Base-by-base conservation (phyloP, 83 land plant genomes). In the Thuja plicata region DNA sequence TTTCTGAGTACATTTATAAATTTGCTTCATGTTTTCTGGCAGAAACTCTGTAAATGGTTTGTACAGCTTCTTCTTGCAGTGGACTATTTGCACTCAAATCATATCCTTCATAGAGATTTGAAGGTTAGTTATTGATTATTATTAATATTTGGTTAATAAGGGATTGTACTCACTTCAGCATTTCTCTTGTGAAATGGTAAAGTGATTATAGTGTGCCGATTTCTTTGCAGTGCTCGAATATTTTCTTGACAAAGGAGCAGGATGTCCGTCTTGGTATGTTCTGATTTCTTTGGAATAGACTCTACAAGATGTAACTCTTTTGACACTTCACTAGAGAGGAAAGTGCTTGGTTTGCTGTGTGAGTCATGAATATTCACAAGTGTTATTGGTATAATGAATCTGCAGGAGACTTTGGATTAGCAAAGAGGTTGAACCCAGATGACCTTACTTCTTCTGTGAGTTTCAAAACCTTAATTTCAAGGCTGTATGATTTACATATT, bases 381-480 rank as follows among this genome's bases (percentile, higher is more conserved):
- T 66, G 38, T 41, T 27, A 70, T 62, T 62, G 16, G 34, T 66
- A 45, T 86, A 62, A 86, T n/a, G 77, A 50, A 35, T 79, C 43
- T 94, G 90, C 94, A 98, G 99, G 99, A 83, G 99, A 98, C 89
- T 98, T 98, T 94, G 99, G 99, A 27, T 95, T 98, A 84, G 99
- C 99, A 8, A 98, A 98, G 87, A 93, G 95, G 89, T 87, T 98
- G 85, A 94, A 91, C 35, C 93, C 96, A 37, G 99, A 97, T 91
- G 99, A 96, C 88, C 96, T 98, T 89, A 96, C 99, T 46, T 98
- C 99, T 12, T 98, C 99, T 79, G 99, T 98, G 86, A 94, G 96
- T 93, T 37, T 86, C 37, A 52, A 24, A 17, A 24, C 40, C 30
- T 35, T 84, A 9, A 34, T 76, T 76, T 76, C 17, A 35, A 76